Conservation (phyloP, 495 filamentous ascomycete genomes). For the Oidiodendron maius region DNA sequence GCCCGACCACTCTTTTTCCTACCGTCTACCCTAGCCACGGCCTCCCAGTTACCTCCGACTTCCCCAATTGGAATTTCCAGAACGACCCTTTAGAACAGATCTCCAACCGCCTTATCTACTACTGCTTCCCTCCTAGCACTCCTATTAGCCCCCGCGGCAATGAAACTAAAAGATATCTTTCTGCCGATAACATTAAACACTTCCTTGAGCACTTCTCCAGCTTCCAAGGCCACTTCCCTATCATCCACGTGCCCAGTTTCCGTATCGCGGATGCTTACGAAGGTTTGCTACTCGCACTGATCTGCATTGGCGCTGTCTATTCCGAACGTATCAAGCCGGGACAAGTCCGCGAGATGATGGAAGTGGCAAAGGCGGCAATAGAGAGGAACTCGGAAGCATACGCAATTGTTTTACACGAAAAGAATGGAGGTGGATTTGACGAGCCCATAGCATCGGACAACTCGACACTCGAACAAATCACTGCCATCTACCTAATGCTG, state of each 20-base stretch:
- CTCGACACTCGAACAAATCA: constrained; percentile 52
- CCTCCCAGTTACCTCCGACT: constrained; percentile 22
- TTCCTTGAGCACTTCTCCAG: constrained; percentile 56
- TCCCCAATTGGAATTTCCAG: constrained; percentile 33
- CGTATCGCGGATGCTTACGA: constrained; percentile 51
- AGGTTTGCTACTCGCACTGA: constrained; percentile 54
- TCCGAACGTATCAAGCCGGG: constrained; percentile 44
- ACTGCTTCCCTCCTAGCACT: constrained; percentile 44
- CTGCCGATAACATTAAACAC: constrained; percentile 52
- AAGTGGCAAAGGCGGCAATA: constrained; percentile 42
- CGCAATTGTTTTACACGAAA: constrained; percentile 26
- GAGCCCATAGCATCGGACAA: constrained; percentile 25
- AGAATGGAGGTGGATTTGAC: constrained; percentile 26
- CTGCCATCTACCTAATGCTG: constrained; percentile 50
- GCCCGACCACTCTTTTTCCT: constrained; percentile 33
- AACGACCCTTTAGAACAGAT: constrained; percentile 45
- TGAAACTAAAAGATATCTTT: constrained; percentile 44
- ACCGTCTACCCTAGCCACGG: constrained; percentile 34
- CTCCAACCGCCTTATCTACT: constrained; percentile 42
- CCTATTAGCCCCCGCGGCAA: constrained; percentile 27
- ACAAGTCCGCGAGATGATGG: constrained; percentile 54
- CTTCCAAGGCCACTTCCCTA: constrained; percentile 63
- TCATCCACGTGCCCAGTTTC: constrained; percentile 64
- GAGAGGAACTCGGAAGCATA: constrained; percentile 44
- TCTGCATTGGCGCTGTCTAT: constrained; percentile 63